phyloP scores from a whole-genome alignment of 768 basidiomycete species.

The Jaapia argillacea region DNA sequence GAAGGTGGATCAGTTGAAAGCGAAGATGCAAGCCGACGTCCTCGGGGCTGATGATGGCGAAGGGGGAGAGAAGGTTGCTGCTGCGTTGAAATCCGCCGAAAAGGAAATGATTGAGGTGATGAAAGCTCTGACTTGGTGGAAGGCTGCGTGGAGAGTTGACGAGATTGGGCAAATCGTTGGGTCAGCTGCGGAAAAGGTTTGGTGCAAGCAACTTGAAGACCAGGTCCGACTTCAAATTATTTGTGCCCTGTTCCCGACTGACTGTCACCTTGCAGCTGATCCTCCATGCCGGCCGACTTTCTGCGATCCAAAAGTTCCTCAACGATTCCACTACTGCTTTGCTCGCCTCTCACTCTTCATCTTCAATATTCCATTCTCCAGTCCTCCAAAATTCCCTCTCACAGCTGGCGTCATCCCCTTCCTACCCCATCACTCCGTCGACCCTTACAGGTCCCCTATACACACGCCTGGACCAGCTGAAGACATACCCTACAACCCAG shows the following conservation, averaged over 20 bases:
- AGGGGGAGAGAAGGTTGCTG: slow-evolving; percentile 12
- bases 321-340: slow-evolving; percentile 30
- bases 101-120: slow-evolving; percentile 21
- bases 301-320: slow-evolving; percentile 33
- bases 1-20: slow-evolving; percentile 14
- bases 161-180: slow-evolving; percentile 26
- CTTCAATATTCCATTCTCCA: slow-evolving; percentile 34
- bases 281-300: slow-evolving; percentile 52
- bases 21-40: slow-evolving; percentile 11
- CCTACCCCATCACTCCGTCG: slow-evolving; percentile 31
- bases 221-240: slow-evolving; percentile 33
- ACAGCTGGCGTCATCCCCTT: slow-evolving; percentile 39
- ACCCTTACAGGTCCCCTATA: slow-evolving; percentile 42
- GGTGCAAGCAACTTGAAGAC: slow-evolving; percentile 25
- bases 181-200: slow-evolving; percentile 20
- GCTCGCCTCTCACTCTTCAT: slow-evolving; percentile 25
- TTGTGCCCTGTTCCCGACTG: slow-evolving; percentile 54
- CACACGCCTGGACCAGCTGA: slow-evolving; percentile 41
- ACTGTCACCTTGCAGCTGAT: slow-evolving; percentile 46
- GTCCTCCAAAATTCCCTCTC: slow-evolving; percentile 49
- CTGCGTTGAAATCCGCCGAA: slow-evolving; percentile 18
- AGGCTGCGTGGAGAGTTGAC: slow-evolving; percentile 28
- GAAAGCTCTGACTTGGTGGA: slow-evolving; percentile 28
- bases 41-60: slow-evolving; percentile 10
- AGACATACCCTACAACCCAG: slow-evolving; percentile 40